Evolutionary conservation across 805 yeast species (phyloP).

Genomic region (Ogataea salicorniae): DNA sequence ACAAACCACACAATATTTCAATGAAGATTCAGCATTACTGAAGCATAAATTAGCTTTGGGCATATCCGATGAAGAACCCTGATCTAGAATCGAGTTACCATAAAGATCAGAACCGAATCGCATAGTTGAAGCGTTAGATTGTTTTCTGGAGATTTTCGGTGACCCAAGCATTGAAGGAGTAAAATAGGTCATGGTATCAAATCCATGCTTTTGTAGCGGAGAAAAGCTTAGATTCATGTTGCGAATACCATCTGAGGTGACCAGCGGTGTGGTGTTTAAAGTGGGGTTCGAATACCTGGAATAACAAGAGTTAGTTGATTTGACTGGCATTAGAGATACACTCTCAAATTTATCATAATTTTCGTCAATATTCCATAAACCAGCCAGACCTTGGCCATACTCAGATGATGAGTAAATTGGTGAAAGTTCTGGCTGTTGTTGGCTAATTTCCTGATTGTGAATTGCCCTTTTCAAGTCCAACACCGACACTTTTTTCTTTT

Average conservation of each 20-base stretch:
- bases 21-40: conserved; percentile 21
- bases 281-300: neutral
- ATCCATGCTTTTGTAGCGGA: too few relatives aligned
- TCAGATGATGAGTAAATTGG: neutral
- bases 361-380: neutral
- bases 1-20: conserved; percentile 61
- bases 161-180: too few relatives aligned
- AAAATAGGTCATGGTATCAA: too few relatives aligned
- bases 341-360: neutral
- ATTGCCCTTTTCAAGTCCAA: conserved; percentile 30
- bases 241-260: neutral
- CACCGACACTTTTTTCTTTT: conserved; percentile 29
- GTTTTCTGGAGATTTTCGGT: too few relatives aligned
- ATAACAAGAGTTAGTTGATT: neutral
- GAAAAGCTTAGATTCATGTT: neutral
- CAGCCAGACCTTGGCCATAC: neutral
- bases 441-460: conserved; percentile 6
- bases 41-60: neutral
- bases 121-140: too few relatives aligned
- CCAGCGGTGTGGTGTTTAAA: neutral
- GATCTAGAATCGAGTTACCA: neutral
- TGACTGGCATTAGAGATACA: neutral
- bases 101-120: too few relatives aligned
- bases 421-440: neutral
- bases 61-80: neutral